These are phyloP conservation scores for Penicillium sp. DNA, from an alignment of 2,329 filamentous ascomycete genomes.

Conservation along the genomic window DNA sequence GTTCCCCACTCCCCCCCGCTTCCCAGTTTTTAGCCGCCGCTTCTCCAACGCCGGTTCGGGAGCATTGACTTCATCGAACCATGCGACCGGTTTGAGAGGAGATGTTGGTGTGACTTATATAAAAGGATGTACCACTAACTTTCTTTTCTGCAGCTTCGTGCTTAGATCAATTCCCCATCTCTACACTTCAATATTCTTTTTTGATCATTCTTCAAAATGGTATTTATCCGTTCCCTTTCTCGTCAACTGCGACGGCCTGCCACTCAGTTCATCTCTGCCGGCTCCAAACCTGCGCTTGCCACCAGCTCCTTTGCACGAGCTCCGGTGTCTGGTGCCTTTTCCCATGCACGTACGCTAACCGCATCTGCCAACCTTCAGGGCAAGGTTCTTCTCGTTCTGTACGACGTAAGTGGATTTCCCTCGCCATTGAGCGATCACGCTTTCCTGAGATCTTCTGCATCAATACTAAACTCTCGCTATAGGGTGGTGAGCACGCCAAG, in stretches of 20 bases:
- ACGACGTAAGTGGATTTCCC: conserved; percentile 68
- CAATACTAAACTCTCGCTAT: conserved; percentile 14
- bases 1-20: conserved; percentile 18
- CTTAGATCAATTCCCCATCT: conserved; percentile 6
- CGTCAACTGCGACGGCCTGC: conserved; percentile 59
- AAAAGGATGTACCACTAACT: conserved; percentile 15
- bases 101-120: conserved; percentile 13
- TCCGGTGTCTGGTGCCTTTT: conserved; percentile 48
- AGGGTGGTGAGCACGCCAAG: conserved; percentile 81
- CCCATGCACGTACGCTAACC: conserved; percentile 65
- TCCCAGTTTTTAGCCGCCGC: conserved; percentile 12
- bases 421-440: neutral
- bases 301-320: conserved; percentile 33
- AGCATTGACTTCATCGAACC: conserved; percentile 14
- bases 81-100: conserved; percentile 8
- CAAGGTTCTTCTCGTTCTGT: conserved; percentile 92
- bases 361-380: conserved; percentile 74
- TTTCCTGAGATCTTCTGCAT: neutral
- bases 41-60: conserved; percentile 23
- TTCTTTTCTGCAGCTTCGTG: conserved; percentile 11
- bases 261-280: conserved; percentile 54
- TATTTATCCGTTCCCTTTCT: conserved; percentile 66
- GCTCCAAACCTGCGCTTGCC: conserved; percentile 35
- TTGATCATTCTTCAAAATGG: conserved; percentile 52
- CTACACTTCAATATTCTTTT: conserved; percentile 10